Evolutionary conservation across 192 early-diverging fungal species (phyloP).

Genomic region (Gamsiella multidivaricata): DNA sequence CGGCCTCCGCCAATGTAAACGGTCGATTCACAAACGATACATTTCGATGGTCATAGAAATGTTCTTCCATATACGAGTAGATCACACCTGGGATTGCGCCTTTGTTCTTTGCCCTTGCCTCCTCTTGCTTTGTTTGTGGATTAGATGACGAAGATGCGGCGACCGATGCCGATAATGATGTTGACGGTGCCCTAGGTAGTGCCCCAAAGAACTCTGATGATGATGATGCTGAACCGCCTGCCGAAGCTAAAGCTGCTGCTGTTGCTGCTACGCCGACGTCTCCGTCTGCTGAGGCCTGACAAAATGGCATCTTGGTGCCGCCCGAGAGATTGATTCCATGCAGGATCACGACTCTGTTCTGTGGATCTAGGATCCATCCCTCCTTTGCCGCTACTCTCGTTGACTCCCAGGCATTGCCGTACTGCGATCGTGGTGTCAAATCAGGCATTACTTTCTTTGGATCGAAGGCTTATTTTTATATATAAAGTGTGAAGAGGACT

Average conservation of each 20-base stretch:
- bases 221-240: neutral
- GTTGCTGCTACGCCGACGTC: neutral
- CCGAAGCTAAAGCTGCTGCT: neutral
- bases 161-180: neutral
- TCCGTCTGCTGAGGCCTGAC: conserved; percentile 12
- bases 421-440: conserved; percentile 16
- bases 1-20: conserved; percentile 73
- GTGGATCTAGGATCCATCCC: conserved; percentile 61
- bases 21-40: conserved; percentile 82
- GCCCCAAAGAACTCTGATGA: conserved; percentile 8
- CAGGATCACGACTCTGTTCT: conserved; percentile 60
- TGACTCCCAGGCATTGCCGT: conserved; percentile 43
- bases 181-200: neutral
- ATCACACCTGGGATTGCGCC: conserved; percentile 36
- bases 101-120: neutral
- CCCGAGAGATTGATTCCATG: conserved; percentile 68
- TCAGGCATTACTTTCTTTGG: conserved; percentile 11
- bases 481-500: neutral
- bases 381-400: conserved; percentile 21
- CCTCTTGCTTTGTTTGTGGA: neutral
- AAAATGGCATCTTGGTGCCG: conserved; percentile 65
- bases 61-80: conserved; percentile 51
- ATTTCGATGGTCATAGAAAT: conserved; percentile 61
- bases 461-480: neutral
- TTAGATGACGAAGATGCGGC: neutral